Percentiles rank a stretch among this genome's conserved stretches.
Evolutionary conservation across 768 basidiomycete genomes (phyloP).

Genomic region (Hemileccinum rubropunctum): DNA sequence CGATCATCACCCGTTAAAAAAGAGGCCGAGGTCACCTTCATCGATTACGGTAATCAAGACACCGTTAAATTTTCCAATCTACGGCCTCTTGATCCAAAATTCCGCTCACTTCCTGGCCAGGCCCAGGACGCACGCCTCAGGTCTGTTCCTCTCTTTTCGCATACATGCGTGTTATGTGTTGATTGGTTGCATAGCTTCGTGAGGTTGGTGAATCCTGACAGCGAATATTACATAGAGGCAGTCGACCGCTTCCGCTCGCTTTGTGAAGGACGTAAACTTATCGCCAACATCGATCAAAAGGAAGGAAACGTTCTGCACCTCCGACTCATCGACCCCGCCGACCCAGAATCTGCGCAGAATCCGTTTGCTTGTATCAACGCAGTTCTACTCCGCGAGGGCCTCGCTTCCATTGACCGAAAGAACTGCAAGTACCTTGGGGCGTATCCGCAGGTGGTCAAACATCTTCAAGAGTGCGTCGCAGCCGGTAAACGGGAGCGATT

Average conservation of each 20-base stretch:
- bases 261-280: slow-evolving; percentile 91
- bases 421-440: slow-evolving; percentile 67
- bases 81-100: slow-evolving; percentile 85
- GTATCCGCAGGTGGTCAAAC: slow-evolving; percentile 67
- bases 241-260: slow-evolving; percentile 81
- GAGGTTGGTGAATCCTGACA: slow-evolving; percentile 73
- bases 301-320: slow-evolving; percentile 81
- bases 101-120: slow-evolving; percentile 87
- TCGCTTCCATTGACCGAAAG: slow-evolving; percentile 77
- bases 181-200: slow-evolving; percentile 60
- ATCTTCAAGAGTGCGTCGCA: slow-evolving; percentile 56
- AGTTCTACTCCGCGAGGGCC: slow-evolving; percentile 84
- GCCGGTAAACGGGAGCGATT: slow-evolving; percentile 71
- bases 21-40: slow-evolving; percentile 93
- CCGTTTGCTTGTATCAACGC: slow-evolving; percentile 82
- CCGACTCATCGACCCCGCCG: slow-evolving; percentile 86
- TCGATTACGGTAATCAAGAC: slow-evolving; percentile 95
- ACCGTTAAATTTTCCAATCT: slow-evolving; percentile 78
- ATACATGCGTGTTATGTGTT: background rate
- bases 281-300: slow-evolving; percentile 90
- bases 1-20: slow-evolving; percentile 85
- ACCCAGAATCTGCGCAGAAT: slow-evolving; percentile 64
- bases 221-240: slow-evolving; percentile 86
- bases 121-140: slow-evolving; percentile 93
- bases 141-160: slow-evolving; percentile 33